Base-by-base conservation (phyloP, 352 stramenopile genomes). In the Phytopythium kandeliae region DNA sequence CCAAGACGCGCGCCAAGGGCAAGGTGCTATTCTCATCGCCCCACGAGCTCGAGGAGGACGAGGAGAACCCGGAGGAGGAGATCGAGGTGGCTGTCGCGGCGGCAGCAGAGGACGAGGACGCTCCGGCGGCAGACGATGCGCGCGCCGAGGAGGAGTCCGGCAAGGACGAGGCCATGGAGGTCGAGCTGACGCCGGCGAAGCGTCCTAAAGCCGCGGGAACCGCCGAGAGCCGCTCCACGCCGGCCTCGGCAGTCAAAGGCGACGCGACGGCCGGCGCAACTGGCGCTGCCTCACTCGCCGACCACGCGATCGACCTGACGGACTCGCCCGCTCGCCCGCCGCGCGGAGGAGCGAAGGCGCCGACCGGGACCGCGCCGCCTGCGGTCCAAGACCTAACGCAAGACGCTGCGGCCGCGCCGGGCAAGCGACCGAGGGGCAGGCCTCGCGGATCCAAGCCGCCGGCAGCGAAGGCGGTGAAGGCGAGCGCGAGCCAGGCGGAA, bases 1-100 rank as follows among this genome's bases (percentile, higher is more conserved):
- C 47, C 45, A 69, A 58, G 49, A 41, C 30, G 19, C 60, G 51
- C 36, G 24, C 53, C 7, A 73, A 64, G 44, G 24, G 44, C 19
- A 71, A 54, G 45, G 33, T 35, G 63, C 26, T 67, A 16, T 69
- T 71, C 31, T 60, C 56, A 24, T 74, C 63, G 12, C 63, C 66
- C 2, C 67, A 80, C 57, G 66, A 58, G 12, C 36, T 64, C 19
- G 57, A 22, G 3, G 48, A 54, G 7, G 51, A 63, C 16, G 63
- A 71, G 11, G 60, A 46, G 12, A 48, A 56, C 25, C 26, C 64
- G 11, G 37, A 55, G 1, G 40, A 48, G 11, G 26, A 47, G 17
- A 3, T 22, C 6, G 37, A 55, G 19, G 19, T 17, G 17, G 13
- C 24, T n/a, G 37, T 11, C 30, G 30, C 21, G 19, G 12, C 3